Base-by-base conservation (phyloP, 257 asterid species). In the Schizonepeta tenuifolia region DNA sequence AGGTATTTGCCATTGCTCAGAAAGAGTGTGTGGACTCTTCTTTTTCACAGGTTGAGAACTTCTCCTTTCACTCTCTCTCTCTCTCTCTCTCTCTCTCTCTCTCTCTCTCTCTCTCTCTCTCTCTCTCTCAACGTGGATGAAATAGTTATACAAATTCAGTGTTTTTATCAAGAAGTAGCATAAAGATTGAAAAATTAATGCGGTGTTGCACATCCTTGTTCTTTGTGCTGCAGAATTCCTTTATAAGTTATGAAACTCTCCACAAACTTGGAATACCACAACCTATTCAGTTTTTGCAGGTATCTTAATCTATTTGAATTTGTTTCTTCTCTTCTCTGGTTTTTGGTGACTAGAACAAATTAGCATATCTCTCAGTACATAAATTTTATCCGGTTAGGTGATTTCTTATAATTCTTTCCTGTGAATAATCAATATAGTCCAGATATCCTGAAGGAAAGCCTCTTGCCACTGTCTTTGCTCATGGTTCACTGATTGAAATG, bases 1-100 rank as follows among this genome's bases (percentile, higher is more conserved):
- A 95, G 99, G 97, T 95, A 70, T 95, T 95, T 50, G 96, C 98
- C 56, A 72, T 66, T 73, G 97, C 99, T 83, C 98, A 95, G 67
- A 95, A 83, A 81, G 98, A 90, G 78, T 88, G 95, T 67, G 87
- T 89, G 59, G 97, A 95, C 77, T 84, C 96, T 73, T 86, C 88
- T 79, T 92, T 89, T 82, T 95, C 98, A 4, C 99, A 95, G 98
- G 99, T 90, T 74, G 38, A 75, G 47, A 47, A 60, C 75, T 58
- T 58, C 70, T 55, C 36, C 35, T 4, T 38, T 56, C 12, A 6
- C 51, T 31, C 6, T 58, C 21, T n/a, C 31, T 55, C 7, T 58
- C 21, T n/a, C 15, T 60, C 26, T 78, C 18, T 50, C 6, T 43
- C 46, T 40, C 6, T 36, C 28, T 26, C 28, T 26, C 28, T 26